These are phyloP conservation scores for Penicillium psychrofluorescens DNA, from an alignment of 495 filamentous ascomycete species.

Conservation along the genomic window DNA sequence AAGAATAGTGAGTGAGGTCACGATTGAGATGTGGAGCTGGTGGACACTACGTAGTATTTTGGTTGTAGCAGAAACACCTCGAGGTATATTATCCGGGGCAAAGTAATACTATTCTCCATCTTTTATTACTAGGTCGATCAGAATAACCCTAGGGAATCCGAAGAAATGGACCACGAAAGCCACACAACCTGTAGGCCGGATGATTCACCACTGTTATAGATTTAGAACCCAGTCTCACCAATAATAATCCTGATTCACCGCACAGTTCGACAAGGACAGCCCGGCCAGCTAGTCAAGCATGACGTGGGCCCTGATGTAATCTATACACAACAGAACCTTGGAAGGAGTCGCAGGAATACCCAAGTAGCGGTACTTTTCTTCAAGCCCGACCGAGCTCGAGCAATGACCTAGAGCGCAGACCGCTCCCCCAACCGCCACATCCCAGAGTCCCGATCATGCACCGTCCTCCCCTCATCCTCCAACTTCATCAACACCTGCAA, in stretches of 20 bases:
- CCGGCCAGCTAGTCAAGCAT: constrained; percentile 1
- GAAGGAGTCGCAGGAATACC: not conserved
- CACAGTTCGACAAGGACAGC: not conserved
- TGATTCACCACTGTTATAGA: too few relatives aligned
- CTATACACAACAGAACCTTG: not conserved
- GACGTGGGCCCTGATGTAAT: not conserved
- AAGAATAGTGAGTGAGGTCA: constrained; percentile 1
- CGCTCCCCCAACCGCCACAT: constrained; percentile 43
- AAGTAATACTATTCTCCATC: too few relatives aligned
- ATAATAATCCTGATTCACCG: too few relatives aligned
- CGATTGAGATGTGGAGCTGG: constrained; percentile 8
- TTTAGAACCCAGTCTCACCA: too few relatives aligned
- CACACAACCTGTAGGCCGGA: too few relatives aligned
- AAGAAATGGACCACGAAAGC: too few relatives aligned
- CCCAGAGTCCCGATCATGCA: constrained; percentile 37
- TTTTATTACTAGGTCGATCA: too few relatives aligned
- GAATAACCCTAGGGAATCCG: too few relatives aligned
- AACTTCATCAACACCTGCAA: constrained; percentile 64
- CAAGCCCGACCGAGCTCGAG: not conserved
- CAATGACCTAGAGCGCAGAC: constrained; percentile 18
- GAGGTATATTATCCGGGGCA: too few relatives aligned
- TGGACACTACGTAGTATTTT: constrained; percentile 2
- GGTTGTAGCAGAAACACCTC: too few relatives aligned
- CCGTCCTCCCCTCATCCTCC: constrained; percentile 55
- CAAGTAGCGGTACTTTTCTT: not conserved